phyloP scores from a whole-genome alignment of 768 basidiomycete genomes.

The Lactifluus echinatus region DNA sequence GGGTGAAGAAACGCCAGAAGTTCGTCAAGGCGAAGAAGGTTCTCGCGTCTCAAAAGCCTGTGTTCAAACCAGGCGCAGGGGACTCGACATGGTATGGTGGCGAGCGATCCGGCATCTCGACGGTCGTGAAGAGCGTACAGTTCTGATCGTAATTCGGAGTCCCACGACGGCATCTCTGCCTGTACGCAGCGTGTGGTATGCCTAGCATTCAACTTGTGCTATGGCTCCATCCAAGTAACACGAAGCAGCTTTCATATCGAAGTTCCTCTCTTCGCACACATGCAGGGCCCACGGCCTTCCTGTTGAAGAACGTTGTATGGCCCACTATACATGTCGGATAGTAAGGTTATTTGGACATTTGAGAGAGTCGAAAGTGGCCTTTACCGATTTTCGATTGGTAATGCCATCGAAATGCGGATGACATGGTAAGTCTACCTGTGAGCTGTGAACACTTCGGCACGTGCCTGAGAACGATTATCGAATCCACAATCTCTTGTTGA shows the following conservation, averaged over 20 bases:
- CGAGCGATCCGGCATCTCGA: conserved; percentile 88
- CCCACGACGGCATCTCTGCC: background rate
- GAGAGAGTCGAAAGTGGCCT: too few relatives aligned
- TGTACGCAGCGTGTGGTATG: background rate
- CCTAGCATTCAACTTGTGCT: background rate
- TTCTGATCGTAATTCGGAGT: conserved; percentile 30
- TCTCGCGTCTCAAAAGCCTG: conserved; percentile 77
- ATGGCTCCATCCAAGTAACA: background rate
- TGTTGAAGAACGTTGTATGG: background rate
- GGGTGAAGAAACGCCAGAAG: conserved; percentile 91
- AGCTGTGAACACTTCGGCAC: background rate
- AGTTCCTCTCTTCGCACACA: background rate
- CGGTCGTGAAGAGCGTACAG: conserved; percentile 78
- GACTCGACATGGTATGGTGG: conserved; percentile 75
- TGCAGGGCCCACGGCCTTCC: too few relatives aligned
- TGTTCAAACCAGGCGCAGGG: conserved; percentile 83
- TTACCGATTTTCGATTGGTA: too few relatives aligned
- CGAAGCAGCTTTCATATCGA: background rate
- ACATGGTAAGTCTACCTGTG: too few relatives aligned
- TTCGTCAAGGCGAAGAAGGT: conserved; percentile 96
- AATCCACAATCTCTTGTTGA: background rate
- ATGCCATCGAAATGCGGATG: too few relatives aligned
- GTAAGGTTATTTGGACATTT: background rate
- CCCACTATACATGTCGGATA: background rate
- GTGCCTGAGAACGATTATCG: conserved; percentile 2